Base-by-base conservation (phyloP, 768 basidiomycete species). In the Grammothele lineata region DNA sequence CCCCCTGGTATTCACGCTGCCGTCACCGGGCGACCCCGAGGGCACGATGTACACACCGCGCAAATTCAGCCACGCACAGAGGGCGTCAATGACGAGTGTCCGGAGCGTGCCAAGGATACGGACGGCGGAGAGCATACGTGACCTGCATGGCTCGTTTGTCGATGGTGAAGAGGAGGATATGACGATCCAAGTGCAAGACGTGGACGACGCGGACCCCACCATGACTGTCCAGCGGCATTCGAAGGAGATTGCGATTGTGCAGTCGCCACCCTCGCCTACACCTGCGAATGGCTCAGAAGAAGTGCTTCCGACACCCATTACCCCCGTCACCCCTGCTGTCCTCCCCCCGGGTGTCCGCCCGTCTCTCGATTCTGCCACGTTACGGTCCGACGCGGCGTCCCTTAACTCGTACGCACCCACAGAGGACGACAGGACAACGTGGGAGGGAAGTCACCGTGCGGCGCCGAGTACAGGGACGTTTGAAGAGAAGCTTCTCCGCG, bases 1-100 rank as follows among this genome's bases (percentile, higher is more conserved):
- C 32, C 76, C 81, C 9, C 83, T 87, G 60, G 65, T 87, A 51
- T 74, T 87, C 62, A 76, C 81, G 54, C 66, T 85, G 22, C 85
- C 85, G 15, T 67, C 64, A 23, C 64, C 63, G 19, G 74, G 71
- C 19, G 74, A 78, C 48, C 64, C 73, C 37, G 71, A 68, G 38
- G 60, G 70, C 36, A 62, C 66, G 17, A 57, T 71, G 30, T 73
- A 75, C 51, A 73, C 75, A 7, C 74, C 75, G 15, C 74, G 68
- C 62, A 75, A 72, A 57, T 73, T 77, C 56, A 66, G 74, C 17
- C 66, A 65, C 27, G 34, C 44, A 26, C 62, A 47, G 30, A 47
- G 35, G 33, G 47, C 39, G 41, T 47, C 50, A 10, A 40, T 41
- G 3, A 36, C 44, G 3, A 50, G 45, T 25, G 27, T 23, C 10